A percentile compares a stretch with the other conserved stretches of the same genome.
Evolutionary conservation across 2,329 filamentous ascomycete species (phyloP).

Genomic region (Herpotrichia juniperi): DNA sequence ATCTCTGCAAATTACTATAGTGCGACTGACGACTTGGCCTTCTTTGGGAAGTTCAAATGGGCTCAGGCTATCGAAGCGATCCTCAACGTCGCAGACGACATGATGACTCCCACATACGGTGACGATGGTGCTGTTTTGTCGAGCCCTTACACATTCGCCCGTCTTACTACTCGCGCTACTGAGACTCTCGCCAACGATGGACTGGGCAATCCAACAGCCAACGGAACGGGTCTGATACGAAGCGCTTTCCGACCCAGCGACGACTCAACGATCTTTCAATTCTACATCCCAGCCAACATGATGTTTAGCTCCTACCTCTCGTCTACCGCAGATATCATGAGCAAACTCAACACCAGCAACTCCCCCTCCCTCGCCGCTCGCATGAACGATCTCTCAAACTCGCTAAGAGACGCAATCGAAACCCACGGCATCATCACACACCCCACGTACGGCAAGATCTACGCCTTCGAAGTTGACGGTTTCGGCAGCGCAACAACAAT

Average conservation of each 20-base stretch:
- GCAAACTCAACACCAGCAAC: slow-evolving; percentile 49
- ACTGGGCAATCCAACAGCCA: slow-evolving; percentile 57
- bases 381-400: slow-evolving; percentile 63
- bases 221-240: slow-evolving; percentile 56
- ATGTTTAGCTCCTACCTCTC: slow-evolving; percentile 73
- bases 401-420: slow-evolving; percentile 52
- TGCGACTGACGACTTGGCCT: slow-evolving; percentile 53
- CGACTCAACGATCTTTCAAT: slow-evolving; percentile 57
- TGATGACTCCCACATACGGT: slow-evolving; percentile 57
- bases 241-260: slow-evolving; percentile 59
- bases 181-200: slow-evolving; percentile 60
- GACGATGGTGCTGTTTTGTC: slow-evolving; percentile 50
- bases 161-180: slow-evolving; percentile 51
- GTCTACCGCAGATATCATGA: slow-evolving; percentile 60
- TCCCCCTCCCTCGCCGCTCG: slow-evolving; percentile 58
- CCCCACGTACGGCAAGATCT: slow-evolving; percentile 47
- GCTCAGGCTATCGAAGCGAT: slow-evolving; percentile 52
- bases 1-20: slow-evolving; percentile 57
- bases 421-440: slow-evolving; percentile 49
- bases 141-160: slow-evolving; percentile 54
- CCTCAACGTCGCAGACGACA: slow-evolving; percentile 52
- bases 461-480: slow-evolving; percentile 57
- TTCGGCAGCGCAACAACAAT: slow-evolving; percentile 62
- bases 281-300: slow-evolving; percentile 64
- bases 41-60: slow-evolving; percentile 58